Evolutionary conservation across 345 rosid species (phyloP), one percentile per base, ranked within the genome.

Genomic region (Syzygium aqueum): DNA sequence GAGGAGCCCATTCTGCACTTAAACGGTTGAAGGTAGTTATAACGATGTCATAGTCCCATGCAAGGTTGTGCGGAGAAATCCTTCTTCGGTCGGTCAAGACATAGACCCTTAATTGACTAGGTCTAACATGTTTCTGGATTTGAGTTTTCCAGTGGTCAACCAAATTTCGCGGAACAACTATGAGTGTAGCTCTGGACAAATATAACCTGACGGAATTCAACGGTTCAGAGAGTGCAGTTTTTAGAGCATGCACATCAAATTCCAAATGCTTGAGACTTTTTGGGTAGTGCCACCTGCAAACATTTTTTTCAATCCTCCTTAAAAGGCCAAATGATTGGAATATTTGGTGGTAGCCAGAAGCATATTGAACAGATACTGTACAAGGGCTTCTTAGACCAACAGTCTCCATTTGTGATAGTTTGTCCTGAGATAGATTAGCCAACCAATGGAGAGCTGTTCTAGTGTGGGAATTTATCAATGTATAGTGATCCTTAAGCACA

Each of bases 1-100:
- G 93, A 63, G 92, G 94, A 51, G 94, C 89, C 99, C 99, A 97
- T 88, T 97, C 99, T 33, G 95, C 98, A 93, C 99, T 97, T 87
- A 97, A 90, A 85, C 99, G 98, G 87, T 87, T 96, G 91, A 97
- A 97, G 61, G 99, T 96, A 28, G 99, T 97, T 85, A 97, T 94
- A 90, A 97, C 96, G 90, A 97, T 90, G 90, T 96, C 99, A 88
- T 95, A 95, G 90, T 97, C 99, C 99, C 99, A 97, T 19, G 99
- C 99, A 90, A 97, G 94, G 93, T 89, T 92, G 88, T 97, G 98
- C 11, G 96, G 95, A 88, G 96, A 93, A 91, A 92, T 92, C 80
- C 91, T 93, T 91, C 87, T 94, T 77, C 90, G 88, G 90, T 94
- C 96, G 73, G 94, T 94, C 97, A 98, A 95, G 87, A 95, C 89